Conservation (phyloP, 352 stramenopile species). For the Pythium dissimile region DNA sequence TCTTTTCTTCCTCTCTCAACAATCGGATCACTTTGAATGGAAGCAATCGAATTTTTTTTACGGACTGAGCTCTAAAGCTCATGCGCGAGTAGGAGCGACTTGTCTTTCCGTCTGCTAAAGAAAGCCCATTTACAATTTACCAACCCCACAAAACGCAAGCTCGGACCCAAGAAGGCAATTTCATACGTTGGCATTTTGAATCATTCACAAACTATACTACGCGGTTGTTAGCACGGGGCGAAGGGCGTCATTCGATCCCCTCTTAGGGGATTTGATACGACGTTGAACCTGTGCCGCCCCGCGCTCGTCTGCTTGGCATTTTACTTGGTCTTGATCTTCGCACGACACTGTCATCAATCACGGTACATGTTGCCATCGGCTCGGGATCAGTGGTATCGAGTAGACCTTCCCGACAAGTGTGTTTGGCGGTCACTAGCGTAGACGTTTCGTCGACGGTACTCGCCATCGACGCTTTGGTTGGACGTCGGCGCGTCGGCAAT, state of each 20-base stretch:
- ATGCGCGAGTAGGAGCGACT: neutral
- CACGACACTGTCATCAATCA: slow-evolving; percentile 14
- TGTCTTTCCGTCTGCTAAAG: neutral
- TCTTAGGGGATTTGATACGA: too few relatives aligned
- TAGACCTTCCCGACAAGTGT: neutral
- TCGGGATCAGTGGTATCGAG: slow-evolving; percentile 8
- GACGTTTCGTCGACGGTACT: slow-evolving; percentile 10
- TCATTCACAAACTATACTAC: slow-evolving; percentile 9
- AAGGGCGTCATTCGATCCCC: neutral
- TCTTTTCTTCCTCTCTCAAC: too few relatives aligned
- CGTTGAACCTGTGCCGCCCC: slow-evolving; percentile 3
- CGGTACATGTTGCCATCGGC: neutral
- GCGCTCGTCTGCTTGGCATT: slow-evolving; percentile 9
- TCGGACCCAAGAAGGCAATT: slow-evolving; percentile 21
- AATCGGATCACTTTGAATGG: too few relatives aligned
- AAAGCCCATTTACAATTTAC: neutral
- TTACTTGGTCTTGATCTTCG: slow-evolving; percentile 10
- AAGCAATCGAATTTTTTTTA: too few relatives aligned
- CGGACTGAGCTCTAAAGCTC: neutral
- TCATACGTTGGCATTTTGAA: slow-evolving; percentile 24
- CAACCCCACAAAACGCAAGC: neutral
- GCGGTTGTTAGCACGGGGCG: slow-evolving; percentile 12
- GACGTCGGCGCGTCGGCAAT: slow-evolving; percentile 12
- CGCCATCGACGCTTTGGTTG: slow-evolving; percentile 13
- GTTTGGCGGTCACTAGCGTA: slow-evolving; percentile 3